Percentiles rank a stretch among this genome's conserved stretches.
Conservation (phyloP, 441 rosid genomes). For the Erodium trifolium region DNA sequence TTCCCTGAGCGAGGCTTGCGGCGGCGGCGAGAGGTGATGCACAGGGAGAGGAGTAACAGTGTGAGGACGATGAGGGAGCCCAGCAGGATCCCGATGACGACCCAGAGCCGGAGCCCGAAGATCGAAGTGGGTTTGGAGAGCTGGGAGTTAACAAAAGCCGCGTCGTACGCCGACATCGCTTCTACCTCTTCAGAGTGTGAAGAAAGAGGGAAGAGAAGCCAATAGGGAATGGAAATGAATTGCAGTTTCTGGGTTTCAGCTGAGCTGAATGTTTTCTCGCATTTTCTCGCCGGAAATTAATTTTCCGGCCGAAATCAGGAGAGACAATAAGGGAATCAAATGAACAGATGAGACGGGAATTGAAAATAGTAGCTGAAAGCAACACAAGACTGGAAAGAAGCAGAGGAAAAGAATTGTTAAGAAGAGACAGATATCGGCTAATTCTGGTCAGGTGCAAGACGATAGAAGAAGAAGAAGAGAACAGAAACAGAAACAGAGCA, state of each 20-base stretch:
- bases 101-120: slow-evolving; percentile 88
- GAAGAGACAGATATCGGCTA: background rate
- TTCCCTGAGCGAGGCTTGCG: slow-evolving; percentile 20
- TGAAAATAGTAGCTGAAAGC: background rate
- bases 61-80: slow-evolving; percentile 72
- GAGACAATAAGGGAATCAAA: background rate
- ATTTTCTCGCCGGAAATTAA: background rate
- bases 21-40: slow-evolving; percentile 73
- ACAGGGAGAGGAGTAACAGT: slow-evolving; percentile 79
- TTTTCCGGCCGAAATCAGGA: background rate
- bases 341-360: background rate
- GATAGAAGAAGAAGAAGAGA: background rate
- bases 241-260: background rate
- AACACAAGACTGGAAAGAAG: background rate
- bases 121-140: slow-evolving; percentile 82
- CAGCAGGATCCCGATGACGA: slow-evolving; percentile 74
- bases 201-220: background rate
- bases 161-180: slow-evolving; percentile 61
- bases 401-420: background rate
- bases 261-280: background rate
- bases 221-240: background rate
- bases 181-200: no score
- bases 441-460: background rate
- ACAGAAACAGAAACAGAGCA: background rate
- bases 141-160: slow-evolving; percentile 60